These are phyloP conservation scores for Lolium rigidum DNA, from an alignment of 176 grass and related monocot genomes.

Conservation along the genomic window DNA sequence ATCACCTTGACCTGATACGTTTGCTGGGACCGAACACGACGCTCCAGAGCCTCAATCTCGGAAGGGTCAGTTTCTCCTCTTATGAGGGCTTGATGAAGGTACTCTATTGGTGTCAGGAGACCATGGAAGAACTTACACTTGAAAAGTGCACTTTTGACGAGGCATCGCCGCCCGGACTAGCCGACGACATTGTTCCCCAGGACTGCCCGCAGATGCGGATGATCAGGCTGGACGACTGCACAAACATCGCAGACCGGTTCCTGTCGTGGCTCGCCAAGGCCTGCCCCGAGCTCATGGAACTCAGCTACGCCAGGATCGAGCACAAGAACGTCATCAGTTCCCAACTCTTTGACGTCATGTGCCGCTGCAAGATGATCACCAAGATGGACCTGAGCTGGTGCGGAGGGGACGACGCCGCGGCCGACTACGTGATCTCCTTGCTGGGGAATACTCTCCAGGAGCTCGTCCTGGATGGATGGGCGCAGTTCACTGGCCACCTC, in stretches of 20 bases:
- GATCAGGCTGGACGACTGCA: background rate
- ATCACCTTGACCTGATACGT: background rate
- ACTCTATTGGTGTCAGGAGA: background rate
- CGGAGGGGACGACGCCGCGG: background rate
- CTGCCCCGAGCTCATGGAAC: background rate
- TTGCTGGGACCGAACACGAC: background rate
- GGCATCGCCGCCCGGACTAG: background rate
- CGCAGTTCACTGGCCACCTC: background rate
- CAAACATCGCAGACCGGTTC: background rate
- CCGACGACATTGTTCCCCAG: background rate
- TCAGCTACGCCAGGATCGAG: background rate
- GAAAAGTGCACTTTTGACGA: background rate
- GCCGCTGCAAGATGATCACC: constrained; percentile 13
- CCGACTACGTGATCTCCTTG: background rate
- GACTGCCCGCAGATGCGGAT: background rate
- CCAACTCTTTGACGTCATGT: background rate
- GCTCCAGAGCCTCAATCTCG: background rate
- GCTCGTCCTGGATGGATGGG: constrained; percentile 7
- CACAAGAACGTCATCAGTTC: background rate
- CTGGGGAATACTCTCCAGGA: background rate
- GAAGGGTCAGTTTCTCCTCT: background rate
- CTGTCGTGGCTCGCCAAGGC: background rate
- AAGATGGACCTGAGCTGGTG: background rate
- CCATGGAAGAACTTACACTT: background rate
- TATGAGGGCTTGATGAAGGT: background rate